Evolutionary conservation across 2,329 filamentous ascomycete species (phyloP).

Genomic region (Harringtonia lauricola): DNA sequence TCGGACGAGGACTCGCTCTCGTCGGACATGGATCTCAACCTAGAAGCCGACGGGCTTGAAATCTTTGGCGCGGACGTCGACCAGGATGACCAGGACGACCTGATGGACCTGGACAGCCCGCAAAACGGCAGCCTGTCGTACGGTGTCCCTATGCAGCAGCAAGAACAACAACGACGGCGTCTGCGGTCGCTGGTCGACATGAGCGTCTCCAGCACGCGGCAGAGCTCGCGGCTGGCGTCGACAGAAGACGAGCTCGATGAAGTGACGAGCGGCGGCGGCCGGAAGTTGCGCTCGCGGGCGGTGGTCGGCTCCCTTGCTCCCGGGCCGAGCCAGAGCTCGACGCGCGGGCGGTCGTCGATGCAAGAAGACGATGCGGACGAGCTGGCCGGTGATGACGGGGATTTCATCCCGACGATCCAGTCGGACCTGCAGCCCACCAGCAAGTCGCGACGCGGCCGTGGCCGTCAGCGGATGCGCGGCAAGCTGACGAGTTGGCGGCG

Average conservation of each 20-base stretch:
- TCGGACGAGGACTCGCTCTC: neutral
- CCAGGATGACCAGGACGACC: neutral
- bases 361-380: conserved; percentile 17
- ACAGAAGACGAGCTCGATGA: conserved; percentile 1
- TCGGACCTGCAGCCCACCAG: conserved; percentile 15
- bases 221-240: conserved; percentile 7
- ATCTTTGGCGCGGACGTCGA: neutral
- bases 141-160: too few relatives aligned
- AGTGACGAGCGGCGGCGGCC: neutral
- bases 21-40: conserved; percentile 3
- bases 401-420: conserved; percentile 16
- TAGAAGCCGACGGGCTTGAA: conserved; percentile 2
- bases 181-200: neutral
- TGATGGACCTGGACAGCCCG: neutral
- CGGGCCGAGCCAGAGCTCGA: neutral
- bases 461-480: too few relatives aligned
- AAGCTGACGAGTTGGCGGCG: conserved; percentile 1
- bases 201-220: neutral
- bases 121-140: neutral
- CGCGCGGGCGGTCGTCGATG: neutral
- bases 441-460: conserved; percentile 6
- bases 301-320: too few relatives aligned
- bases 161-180: neutral
- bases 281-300: conserved; percentile 4
- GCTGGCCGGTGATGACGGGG: conserved; percentile 17